A percentile compares a stretch with the other conserved stretches of the same genome.
These are phyloP conservation scores for Allantophomopsis lycopodina DNA, from an alignment of 2,329 filamentous ascomycete species.

Conservation along the genomic window DNA sequence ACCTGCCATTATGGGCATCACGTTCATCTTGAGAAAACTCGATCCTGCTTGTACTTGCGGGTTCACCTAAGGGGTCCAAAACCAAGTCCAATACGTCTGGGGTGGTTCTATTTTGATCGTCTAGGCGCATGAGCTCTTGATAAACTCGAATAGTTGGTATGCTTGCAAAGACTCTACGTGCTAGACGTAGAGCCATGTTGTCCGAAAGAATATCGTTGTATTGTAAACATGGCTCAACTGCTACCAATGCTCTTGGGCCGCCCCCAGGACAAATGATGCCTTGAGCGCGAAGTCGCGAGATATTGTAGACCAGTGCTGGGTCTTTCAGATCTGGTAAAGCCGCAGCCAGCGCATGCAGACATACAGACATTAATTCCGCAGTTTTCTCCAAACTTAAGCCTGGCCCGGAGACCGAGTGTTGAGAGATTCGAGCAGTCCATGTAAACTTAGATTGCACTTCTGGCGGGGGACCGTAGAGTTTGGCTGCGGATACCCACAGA, in stretches of 20 bases:
- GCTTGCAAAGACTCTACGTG: conserved; percentile 41
- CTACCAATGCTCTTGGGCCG: conserved; percentile 30
- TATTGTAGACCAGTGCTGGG: conserved; percentile 31
- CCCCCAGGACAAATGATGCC: conserved; percentile 16
- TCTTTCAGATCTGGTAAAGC: conserved; percentile 29
- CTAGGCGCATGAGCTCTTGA: conserved; percentile 12
- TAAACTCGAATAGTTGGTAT: conserved; percentile 23
- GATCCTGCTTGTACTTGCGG: conserved; percentile 21
- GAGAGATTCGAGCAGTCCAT: conserved; percentile 7
- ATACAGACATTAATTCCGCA: conserved; percentile 30
- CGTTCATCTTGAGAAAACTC: conserved; percentile 33
- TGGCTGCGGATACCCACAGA: conserved; percentile 46
- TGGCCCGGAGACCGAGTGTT: too few species aligned
- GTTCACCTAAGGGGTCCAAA: conserved; percentile 37
- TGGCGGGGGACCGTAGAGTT: conserved; percentile 40
- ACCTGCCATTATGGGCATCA: conserved; percentile 14
- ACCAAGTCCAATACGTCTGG: conserved; percentile 18
- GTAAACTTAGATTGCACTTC: conserved; percentile 4
- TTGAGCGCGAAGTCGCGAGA: conserved; percentile 40
- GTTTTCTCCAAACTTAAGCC: conserved; percentile 7
- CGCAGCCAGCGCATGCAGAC: conserved; percentile 47
- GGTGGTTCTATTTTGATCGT: not conserved
- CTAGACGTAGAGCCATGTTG: conserved; percentile 43
- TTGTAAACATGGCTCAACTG: conserved; percentile 35
- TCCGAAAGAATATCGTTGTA: conserved; percentile 52